These are phyloP conservation scores for Penicillium pancosmium DNA, from an alignment of 495 filamentous ascomycete species.

Conservation along the genomic window DNA sequence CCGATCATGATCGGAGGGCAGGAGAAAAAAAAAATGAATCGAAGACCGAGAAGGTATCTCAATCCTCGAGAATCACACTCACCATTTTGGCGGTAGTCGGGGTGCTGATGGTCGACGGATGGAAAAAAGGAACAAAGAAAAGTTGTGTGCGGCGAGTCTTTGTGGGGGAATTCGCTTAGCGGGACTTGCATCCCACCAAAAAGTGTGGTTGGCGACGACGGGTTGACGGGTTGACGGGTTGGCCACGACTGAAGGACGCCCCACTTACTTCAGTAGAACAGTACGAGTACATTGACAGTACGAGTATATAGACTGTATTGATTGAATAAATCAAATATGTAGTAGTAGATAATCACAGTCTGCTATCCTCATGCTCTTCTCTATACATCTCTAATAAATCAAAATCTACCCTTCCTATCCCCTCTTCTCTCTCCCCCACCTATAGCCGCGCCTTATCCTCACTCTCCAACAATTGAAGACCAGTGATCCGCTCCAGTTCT, in stretches of 20 bases:
- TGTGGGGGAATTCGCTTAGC: constrained; percentile 54
- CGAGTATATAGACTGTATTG: too few species aligned
- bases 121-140: constrained; percentile 26
- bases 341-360: not conserved
- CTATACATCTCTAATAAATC: not conserved
- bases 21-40: constrained; percentile 18
- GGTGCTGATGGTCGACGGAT: constrained; percentile 33
- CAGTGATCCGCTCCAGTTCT: constrained; percentile 64
- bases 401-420: not conserved
- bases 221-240: too few species aligned
- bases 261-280: too few species aligned
- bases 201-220: constrained; percentile 47
- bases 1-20: constrained; percentile 21
- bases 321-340: not conserved
- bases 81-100: constrained; percentile 53
- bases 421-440: not conserved
- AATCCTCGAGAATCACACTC: constrained; percentile 38
- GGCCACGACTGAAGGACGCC: not conserved
- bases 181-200: constrained; percentile 42
- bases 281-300: too few species aligned
- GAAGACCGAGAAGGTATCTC: constrained; percentile 26
- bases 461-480: constrained; percentile 55
- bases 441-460: constrained; percentile 43
- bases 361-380: not conserved
- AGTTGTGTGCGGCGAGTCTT: constrained; percentile 41